Percentiles rank a stretch among this genome's conserved stretches.
Conservation (phyloP, 2,329 filamentous ascomycete genomes). For the Alternaria triticimaculans region DNA sequence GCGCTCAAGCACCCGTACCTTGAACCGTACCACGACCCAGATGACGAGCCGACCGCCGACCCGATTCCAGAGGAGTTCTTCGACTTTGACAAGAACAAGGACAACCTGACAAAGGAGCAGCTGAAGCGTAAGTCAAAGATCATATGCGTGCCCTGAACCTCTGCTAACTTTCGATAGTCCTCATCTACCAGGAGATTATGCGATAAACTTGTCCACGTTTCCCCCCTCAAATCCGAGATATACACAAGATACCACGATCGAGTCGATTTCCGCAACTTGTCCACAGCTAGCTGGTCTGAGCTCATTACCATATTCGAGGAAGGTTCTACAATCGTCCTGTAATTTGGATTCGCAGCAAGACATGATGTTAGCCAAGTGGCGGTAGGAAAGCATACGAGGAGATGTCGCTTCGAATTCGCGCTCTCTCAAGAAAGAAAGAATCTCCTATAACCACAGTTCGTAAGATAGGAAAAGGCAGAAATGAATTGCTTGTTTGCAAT, state of each 20-base stretch:
- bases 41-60: conserved; percentile 95
- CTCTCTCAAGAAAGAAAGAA: conserved; percentile 7
- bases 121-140: conserved; percentile 73
- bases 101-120: conserved; percentile 97
- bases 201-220: conserved; percentile 54
- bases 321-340: conserved; percentile 16
- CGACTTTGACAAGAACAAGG: conserved; percentile 99
- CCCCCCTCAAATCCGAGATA: conserved; percentile 21
- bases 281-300: conserved; percentile 35
- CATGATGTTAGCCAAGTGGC: conserved; percentile 8
- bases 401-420: conserved; percentile 3
- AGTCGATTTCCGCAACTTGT: conserved; percentile 25
- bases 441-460: conserved; percentile 14
- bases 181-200: conserved; percentile 99
- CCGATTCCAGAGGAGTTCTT: conserved; percentile 99
- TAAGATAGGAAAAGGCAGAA: conserved; percentile 14
- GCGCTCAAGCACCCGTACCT: conserved; percentile 97
- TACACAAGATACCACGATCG: conserved; percentile 31
- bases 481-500: conserved; percentile 18
- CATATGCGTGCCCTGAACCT: background rate
- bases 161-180: conserved; percentile 54
- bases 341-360: conserved; percentile 19
- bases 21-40: conserved; percentile 97
- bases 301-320: conserved; percentile 22
- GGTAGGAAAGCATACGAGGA: conserved; percentile 1